Evolutionary conservation across 2,329 filamentous ascomycete genomes (phyloP), one percentile per base, ranked within the genome.

Genomic region (Bipolaris bicolor): DNA sequence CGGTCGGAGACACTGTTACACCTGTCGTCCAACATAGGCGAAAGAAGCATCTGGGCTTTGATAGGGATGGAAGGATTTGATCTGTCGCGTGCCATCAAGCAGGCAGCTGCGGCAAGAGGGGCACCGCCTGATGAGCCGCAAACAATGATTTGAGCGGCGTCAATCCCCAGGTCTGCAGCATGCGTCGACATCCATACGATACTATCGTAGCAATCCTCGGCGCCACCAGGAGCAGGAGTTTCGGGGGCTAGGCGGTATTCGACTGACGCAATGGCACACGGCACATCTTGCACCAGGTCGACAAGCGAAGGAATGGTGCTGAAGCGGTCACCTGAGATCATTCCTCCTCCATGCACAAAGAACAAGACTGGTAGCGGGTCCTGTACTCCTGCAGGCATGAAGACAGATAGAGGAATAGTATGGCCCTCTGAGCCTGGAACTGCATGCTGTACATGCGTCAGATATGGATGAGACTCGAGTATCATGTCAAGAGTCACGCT

Each of bases 341-440:
- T 54, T 6, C 63, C 57, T 20, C 60, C 63, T 6, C 61, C 82
- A 1, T 90, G 90, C 65, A 91, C 87, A 67, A 91, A 90, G 0
- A 92, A 77, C 0, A 92, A 85, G 0, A 86, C 80, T 0, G 84
- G 84, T 68, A 90, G 91, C 75, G 92, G 88, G 62, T 89, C 86
- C 10, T 15, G 7, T 18, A 7, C 16, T 44, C 36, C 7, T 10
- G 37, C 36, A 86, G 73, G 89, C 85, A 61, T 88, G 87, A 2
- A 85, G 18, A 61, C 22, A 3, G 61, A 61, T 15, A 62, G 31
- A n/a, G 90, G 80, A 44, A 88, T 87, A 73, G 89, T 90, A 75
- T 86, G 88, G 54, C 58, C 53, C 24, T 37, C 29, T n/a, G 47
- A 55, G 15, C 47, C 49, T n/a, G 50, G 13, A 43, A 58, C 45